phyloP scores from a whole-genome alignment of 352 stramenopile species.

The Phytopythium kandeliae region DNA sequence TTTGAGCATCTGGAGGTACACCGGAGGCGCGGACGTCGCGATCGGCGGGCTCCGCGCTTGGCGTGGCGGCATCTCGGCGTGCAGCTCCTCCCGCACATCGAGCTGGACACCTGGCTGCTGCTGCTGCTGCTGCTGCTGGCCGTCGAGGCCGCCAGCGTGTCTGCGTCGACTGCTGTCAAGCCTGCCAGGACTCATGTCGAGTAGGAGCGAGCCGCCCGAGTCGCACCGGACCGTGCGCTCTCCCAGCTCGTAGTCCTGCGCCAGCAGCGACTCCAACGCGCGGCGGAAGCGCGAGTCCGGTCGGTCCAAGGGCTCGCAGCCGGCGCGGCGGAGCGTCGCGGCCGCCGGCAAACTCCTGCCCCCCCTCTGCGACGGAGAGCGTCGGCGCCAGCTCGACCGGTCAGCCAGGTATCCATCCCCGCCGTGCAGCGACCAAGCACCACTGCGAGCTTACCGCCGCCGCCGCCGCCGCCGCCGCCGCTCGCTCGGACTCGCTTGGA shows the following conservation, averaged over 20 bases:
- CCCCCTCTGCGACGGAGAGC: neutral
- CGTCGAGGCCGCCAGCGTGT: neutral
- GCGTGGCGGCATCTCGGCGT: neutral
- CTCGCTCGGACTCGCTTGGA: too few species aligned
- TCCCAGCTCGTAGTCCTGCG: conserved; percentile 1
- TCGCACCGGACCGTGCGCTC: conserved; percentile 1
- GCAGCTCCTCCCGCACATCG: neutral
- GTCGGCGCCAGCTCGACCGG: neutral
- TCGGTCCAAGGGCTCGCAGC: neutral
- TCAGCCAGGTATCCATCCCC: too few species aligned
- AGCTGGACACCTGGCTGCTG: neutral
- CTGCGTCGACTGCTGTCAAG: neutral
- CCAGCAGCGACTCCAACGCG: conserved; percentile 1
- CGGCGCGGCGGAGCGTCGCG: neutral
- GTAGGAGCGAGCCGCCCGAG: neutral
- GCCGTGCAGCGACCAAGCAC: too few species aligned
- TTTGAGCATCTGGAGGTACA: conserved; percentile 5
- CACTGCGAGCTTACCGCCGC: too few species aligned
- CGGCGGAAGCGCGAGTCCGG: conserved; percentile 3
- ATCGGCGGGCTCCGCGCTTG: conserved; percentile 2
- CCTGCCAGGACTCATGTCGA: neutral
- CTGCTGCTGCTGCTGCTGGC: neutral
- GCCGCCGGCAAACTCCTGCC: neutral
- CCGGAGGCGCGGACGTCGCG: neutral
- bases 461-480: too few species aligned